Percentiles rank a stretch among this genome's conserved stretches.
phyloP scores from a whole-genome alignment of 164 flowering plant genomes.

The Protea cynaroides region DNA sequence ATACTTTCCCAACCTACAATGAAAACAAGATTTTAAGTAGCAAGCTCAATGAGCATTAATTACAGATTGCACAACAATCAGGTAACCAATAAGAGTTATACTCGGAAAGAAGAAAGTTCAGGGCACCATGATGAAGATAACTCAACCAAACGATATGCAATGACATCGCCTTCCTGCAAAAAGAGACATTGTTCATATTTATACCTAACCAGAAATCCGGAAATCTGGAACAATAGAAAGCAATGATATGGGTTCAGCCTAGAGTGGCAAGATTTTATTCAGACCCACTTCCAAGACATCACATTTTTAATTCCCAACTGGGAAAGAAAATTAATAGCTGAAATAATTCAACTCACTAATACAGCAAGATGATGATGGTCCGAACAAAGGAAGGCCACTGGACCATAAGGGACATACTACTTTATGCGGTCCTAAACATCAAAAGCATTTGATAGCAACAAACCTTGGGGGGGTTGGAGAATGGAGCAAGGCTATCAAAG shows the following conservation, averaged over 20 bases:
- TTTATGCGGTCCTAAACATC: background rate
- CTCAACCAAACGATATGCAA: slow-evolving; percentile 92
- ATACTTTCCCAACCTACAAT: slow-evolving; percentile 71
- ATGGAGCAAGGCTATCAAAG: slow-evolving; percentile 58
- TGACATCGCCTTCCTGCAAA: slow-evolving; percentile 70
- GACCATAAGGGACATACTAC: background rate
- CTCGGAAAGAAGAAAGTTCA: slow-evolving; percentile 77
- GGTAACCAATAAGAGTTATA: slow-evolving; percentile 20
- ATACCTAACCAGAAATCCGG: background rate
- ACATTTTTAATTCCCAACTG: background rate
- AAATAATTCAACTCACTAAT: background rate
- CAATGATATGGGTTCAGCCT: background rate
- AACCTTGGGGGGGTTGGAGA: slow-evolving; percentile 62
- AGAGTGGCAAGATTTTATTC: background rate
- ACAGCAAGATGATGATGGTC: background rate
- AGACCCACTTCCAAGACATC: background rate
- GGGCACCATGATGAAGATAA: slow-evolving; percentile 87
- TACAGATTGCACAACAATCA: background rate
- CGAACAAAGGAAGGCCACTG: too few species aligned
- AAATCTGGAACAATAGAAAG: background rate
- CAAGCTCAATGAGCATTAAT: background rate
- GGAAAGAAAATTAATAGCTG: background rate
- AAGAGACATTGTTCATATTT: slow-evolving; percentile 2
- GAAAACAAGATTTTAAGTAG: slow-evolving; percentile 3
- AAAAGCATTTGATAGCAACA: slow-evolving; percentile 4